Percentiles rank a stretch among this genome's conserved stretches.
Conservation (phyloP, 1,284 basidiomycete species). For the Apiotrichum veenhuisii region DNA sequence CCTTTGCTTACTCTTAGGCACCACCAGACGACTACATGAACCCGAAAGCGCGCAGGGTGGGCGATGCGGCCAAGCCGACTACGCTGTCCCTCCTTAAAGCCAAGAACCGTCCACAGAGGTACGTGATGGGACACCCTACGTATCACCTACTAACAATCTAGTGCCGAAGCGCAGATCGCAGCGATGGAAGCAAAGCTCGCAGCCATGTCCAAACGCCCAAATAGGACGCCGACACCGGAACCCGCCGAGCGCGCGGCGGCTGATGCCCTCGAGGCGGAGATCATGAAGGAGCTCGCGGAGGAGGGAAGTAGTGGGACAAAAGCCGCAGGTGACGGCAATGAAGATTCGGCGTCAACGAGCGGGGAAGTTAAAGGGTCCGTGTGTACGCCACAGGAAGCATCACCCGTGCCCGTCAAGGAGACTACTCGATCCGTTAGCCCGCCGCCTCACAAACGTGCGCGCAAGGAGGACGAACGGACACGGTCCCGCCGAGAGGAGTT, state of each 20-base stretch:
- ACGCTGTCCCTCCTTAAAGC: conserved; percentile 82
- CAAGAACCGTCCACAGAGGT: conserved; percentile 62
- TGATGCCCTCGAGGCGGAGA: conserved; percentile 18
- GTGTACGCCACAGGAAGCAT: no score
- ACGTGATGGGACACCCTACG: conserved; percentile 5
- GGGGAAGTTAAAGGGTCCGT: no score
- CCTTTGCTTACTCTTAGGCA: conserved; percentile 4
- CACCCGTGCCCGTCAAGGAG: no score
- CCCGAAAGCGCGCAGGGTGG: conserved; percentile 7
- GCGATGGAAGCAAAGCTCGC: conserved; percentile 91
- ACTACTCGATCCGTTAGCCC: background rate
- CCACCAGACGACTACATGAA: conserved; percentile 12
- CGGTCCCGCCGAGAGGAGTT: conserved; percentile 10
- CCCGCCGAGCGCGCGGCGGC: conserved; percentile 12
- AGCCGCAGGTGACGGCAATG: conserved; percentile 21
- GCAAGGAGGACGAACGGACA: background rate
- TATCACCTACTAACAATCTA: conserved; percentile 38
- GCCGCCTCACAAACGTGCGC: background rate
- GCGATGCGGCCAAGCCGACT: conserved; percentile 68
- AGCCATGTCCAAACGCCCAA: conserved; percentile 59
- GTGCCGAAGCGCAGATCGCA: conserved; percentile 84
- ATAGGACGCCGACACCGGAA: conserved; percentile 16
- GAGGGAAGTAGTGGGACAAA: no score
- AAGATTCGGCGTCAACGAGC: no score
- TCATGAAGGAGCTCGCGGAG: conserved; percentile 16